These are phyloP conservation scores for Trametes pubescens DNA, from an alignment of 1,284 basidiomycete genomes.

Conservation along the genomic window DNA sequence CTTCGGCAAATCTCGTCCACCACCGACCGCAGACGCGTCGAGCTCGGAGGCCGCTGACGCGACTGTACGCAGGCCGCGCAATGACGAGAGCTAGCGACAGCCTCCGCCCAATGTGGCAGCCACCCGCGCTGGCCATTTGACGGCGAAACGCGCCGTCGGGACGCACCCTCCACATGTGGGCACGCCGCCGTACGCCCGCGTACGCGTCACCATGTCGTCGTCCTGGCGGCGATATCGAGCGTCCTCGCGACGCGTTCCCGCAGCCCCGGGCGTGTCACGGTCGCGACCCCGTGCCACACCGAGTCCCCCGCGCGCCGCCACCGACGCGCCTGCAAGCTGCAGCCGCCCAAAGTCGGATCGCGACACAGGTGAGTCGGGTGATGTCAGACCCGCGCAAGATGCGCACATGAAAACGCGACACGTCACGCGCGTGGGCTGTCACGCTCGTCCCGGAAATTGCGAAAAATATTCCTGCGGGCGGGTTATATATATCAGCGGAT, in stretches of 20 bases:
- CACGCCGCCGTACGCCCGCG: background rate
- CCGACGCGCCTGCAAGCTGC: constrained; percentile 6
- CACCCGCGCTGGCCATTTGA: background rate
- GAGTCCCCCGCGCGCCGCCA: background rate
- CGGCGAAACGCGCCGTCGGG: background rate
- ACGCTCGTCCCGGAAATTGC: constrained; percentile 8
- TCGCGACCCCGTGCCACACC: constrained; percentile 12
- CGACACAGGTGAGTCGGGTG: constrained; percentile 15
- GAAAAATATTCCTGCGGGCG: background rate
- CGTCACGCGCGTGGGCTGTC: constrained; percentile 20
- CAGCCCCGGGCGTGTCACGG: background rate
- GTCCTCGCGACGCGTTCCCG: constrained; percentile 1
- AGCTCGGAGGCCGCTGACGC: background rate
- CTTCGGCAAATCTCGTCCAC: background rate
- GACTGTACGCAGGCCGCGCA: background rate
- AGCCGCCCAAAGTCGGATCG: constrained; percentile 11
- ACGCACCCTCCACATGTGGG: too few relatives aligned
- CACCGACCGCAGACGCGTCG: background rate
- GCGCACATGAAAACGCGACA: constrained; percentile 17
- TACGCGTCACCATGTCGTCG: background rate
- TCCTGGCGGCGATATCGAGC: constrained; percentile 1
- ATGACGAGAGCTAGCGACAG: background rate
- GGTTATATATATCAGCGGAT: background rate
- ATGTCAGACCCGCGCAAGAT: constrained; percentile 27
- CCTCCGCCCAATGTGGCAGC: too few relatives aligned